Base-by-base conservation (phyloP, 2,329 filamentous ascomycete genomes). In the Diaporthe destruens region DNA sequence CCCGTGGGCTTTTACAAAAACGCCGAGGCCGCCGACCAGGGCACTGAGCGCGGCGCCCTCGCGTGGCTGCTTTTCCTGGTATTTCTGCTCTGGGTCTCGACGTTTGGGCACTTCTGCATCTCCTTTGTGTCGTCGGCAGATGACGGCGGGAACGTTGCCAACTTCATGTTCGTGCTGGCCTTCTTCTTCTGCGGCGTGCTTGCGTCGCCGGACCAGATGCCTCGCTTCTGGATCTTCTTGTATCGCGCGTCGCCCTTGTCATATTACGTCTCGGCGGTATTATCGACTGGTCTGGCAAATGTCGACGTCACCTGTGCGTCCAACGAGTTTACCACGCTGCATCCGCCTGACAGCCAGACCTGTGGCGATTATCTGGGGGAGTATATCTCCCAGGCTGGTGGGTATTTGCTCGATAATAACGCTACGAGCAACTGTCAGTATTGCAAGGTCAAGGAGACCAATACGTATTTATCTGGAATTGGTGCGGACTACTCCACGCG, bases 141-240 rank as follows among this genome's bases (percentile, higher is more conserved):
- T 89, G 0, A 29, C 29, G 93, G 90, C 72, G 92, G 91, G 67
- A 94, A 94, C 81, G 85, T 96, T 74, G 93, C 92, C 77, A 93
- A 94, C 75, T 80, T 96, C 73, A 83, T 93, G 77, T 95, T 96
- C 84, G 90, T 88, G 47, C 85, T 96, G 70, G 90, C 87, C 74
- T 85, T 95, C 68, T 89, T 94, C 77, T 96, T 95, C 87, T 93
- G 91, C 78, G 87, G 92, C 86, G 92, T 96, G 67, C 87, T 97
- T 74, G 90, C 91, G 36, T 84, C 85, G 7, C 91, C 92, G 0
- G 81, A 83, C 2, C 80, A 83, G 2, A 87, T 96, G 44, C 93
- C 93, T 0, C 84, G 88, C 7, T 95, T 95, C 86, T 96, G 93
- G 93, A 91, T 92, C 77, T 94, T 94, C 85, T 93, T 95, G 91